Evolutionary conservation across 2,329 filamentous ascomycete species (phyloP).

Genomic region (Malbranchea cinnamomea): DNA sequence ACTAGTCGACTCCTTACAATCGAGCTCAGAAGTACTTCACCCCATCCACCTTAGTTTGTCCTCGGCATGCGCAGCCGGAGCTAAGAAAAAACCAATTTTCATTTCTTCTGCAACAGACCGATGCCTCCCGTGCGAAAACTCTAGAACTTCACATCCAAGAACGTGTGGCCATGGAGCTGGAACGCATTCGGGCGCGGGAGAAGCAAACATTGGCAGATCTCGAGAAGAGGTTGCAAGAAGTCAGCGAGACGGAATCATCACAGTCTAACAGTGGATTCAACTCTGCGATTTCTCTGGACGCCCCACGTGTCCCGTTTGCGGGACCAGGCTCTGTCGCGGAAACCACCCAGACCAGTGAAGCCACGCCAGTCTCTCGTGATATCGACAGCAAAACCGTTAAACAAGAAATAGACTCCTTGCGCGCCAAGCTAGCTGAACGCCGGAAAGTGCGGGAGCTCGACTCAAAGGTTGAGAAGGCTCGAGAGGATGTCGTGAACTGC

Average conservation of each 20-base stretch:
- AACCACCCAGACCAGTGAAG: conserved; percentile 10
- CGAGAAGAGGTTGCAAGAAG: conserved; percentile 42
- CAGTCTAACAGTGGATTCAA: conserved; percentile 7
- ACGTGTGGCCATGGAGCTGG: conserved; percentile 74
- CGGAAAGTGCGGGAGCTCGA: conserved; percentile 51
- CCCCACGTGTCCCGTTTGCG: conserved; percentile 29
- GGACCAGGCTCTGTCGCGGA: conserved; percentile 12
- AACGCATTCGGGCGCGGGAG: conserved; percentile 59
- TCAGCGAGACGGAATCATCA: conserved; percentile 22
- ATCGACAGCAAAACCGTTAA: conserved; percentile 37
- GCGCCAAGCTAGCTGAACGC: conserved; percentile 43
- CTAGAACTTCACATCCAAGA: conserved; percentile 78
- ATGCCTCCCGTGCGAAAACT: conserved; percentile 68
- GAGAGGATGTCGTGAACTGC: conserved; percentile 63
- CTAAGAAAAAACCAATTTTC: conserved; percentile 4
- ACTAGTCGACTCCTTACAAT: conserved; percentile 68
- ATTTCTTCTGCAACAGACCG: too few relatives aligned
- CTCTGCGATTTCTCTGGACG: conserved; percentile 19
- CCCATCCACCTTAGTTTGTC: background rate
- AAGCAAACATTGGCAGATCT: conserved; percentile 52
- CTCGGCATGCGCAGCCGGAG: background rate
- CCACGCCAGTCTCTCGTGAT: conserved; percentile 10
- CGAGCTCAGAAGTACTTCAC: conserved; percentile 60
- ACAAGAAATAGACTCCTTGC: conserved; percentile 42
- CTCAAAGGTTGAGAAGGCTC: conserved; percentile 56